A percentile compares a stretch with the other conserved stretches of the same genome.
Conservation (phyloP, 2,329 filamentous ascomycete genomes). For the Penicillium sp. region DNA sequence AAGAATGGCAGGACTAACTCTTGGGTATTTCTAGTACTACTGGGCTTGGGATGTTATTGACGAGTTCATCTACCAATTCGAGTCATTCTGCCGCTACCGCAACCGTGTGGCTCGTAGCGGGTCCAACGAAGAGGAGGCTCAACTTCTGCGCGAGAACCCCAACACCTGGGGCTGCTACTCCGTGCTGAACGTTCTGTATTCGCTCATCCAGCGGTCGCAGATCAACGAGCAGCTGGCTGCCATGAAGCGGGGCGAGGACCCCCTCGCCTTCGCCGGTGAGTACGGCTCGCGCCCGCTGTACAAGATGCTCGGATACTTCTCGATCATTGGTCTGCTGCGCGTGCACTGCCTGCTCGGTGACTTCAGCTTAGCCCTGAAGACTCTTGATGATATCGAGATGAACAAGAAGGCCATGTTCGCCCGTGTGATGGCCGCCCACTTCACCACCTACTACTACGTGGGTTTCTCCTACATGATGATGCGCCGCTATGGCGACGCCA, state of each 20-base stretch:
- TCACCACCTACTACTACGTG: slow-evolving; percentile 99
- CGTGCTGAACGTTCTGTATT: slow-evolving; percentile 98
- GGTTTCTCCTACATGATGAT: slow-evolving; percentile 99
- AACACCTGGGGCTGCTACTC: slow-evolving; percentile 99
- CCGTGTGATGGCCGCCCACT: slow-evolving; percentile 98
- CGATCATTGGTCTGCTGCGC: slow-evolving; percentile 91
- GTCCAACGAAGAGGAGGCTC: slow-evolving; percentile 87
- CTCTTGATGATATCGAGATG: slow-evolving; percentile 97
- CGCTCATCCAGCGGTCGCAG: slow-evolving; percentile 94
- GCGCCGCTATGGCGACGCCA: slow-evolving; percentile 97
- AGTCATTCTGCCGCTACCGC: slow-evolving; percentile 97
- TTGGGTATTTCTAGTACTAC: slow-evolving; percentile 64
- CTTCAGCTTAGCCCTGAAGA: slow-evolving; percentile 97
- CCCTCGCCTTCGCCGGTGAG: slow-evolving; percentile 80
- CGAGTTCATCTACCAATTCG: slow-evolving; percentile 99
- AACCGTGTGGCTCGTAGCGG: slow-evolving; percentile 76
- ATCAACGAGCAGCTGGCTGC: slow-evolving; percentile 96
- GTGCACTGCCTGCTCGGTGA: slow-evolving; percentile 96
- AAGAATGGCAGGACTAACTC: slow-evolving; percentile 12
- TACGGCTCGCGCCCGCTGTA: slow-evolving; percentile 93
- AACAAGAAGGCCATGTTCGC: slow-evolving; percentile 99
- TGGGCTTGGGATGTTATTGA: slow-evolving; percentile 99
- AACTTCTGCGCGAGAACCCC: slow-evolving; percentile 88
- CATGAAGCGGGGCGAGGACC: slow-evolving; percentile 90
- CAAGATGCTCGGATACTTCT: slow-evolving; percentile 98